These are phyloP conservation scores for Kwoniella mangroviensis DNA, from an alignment of 768 basidiomycete species.

Conservation along the genomic window DNA sequence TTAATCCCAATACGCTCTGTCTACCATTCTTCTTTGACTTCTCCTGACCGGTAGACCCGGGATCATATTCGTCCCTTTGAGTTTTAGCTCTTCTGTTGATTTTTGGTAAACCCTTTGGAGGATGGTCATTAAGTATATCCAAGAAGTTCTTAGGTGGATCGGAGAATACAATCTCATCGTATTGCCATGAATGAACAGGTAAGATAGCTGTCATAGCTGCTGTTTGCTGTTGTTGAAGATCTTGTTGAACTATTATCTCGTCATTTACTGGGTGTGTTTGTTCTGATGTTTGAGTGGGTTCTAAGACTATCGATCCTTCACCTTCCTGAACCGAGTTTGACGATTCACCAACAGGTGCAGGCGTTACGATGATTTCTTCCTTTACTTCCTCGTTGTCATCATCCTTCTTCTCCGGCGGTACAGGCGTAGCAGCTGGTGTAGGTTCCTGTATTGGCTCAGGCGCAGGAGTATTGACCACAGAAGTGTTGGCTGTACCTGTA, in stretches of 20 bases:
- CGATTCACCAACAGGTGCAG: not conserved
- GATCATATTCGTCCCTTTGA: slow-evolving; percentile 45
- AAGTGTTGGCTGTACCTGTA: not conserved
- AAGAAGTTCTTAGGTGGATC: slow-evolving; percentile 90
- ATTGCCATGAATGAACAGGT: slow-evolving; percentile 92
- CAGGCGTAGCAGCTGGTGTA: not conserved
- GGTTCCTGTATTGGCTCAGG: slow-evolving; percentile 12
- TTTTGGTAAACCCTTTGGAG: slow-evolving; percentile 76
- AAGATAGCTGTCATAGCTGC: slow-evolving; percentile 39
- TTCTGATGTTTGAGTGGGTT: slow-evolving; percentile 7
- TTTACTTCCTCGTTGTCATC: not conserved
- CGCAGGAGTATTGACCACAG: slow-evolving; percentile 14
- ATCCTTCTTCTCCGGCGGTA: not conserved
- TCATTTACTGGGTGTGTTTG: not conserved
- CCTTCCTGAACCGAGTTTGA: not conserved
- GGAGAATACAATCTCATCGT: slow-evolving; percentile 95
- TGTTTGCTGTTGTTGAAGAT: slow-evolving; percentile 1
- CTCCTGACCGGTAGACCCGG: slow-evolving; percentile 5
- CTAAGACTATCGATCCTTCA: not conserved
- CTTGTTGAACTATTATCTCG: slow-evolving; percentile 4
- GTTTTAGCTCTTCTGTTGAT: slow-evolving; percentile 43
- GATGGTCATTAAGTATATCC: slow-evolving; percentile 75
- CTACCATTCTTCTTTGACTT: slow-evolving; percentile 59
- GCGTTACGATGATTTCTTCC: too few relatives aligned
- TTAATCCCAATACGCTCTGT: slow-evolving; percentile 54